phyloP scores from a whole-genome alignment of 2,329 filamentous ascomycete species.

The Fusarium graminum region DNA sequence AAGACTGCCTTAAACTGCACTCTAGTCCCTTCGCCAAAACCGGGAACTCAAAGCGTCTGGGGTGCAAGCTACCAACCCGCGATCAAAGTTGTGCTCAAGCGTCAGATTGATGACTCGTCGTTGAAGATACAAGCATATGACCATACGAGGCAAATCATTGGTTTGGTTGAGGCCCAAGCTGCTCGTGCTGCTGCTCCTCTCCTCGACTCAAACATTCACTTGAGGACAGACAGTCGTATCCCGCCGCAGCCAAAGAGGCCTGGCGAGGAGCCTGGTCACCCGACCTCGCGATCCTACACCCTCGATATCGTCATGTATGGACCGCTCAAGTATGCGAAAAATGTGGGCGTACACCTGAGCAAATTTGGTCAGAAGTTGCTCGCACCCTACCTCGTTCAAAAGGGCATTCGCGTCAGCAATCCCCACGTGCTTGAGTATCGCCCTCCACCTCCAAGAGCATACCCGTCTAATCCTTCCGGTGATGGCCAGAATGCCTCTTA shows the following conservation, averaged over 20 bases:
- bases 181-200: slow-evolving; percentile 77
- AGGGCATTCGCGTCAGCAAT: slow-evolving; percentile 79
- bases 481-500: slow-evolving; percentile 47
- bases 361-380: slow-evolving; percentile 76
- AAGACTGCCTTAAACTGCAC: slow-evolving; percentile 76
- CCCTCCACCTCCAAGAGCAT: slow-evolving; percentile 55
- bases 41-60: slow-evolving; percentile 70
- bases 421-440: slow-evolving; percentile 73
- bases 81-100: slow-evolving; percentile 78
- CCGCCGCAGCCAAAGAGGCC: slow-evolving; percentile 72
- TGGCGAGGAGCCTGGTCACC: slow-evolving; percentile 74
- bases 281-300: slow-evolving; percentile 70
- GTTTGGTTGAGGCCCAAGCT: slow-evolving; percentile 76
- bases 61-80: slow-evolving; percentile 74
- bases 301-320: slow-evolving; percentile 86
- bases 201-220: slow-evolving; percentile 73
- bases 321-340: slow-evolving; percentile 72
- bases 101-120: slow-evolving; percentile 66
- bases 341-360: slow-evolving; percentile 75
- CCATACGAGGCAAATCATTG: slow-evolving; percentile 77
- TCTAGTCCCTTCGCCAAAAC: slow-evolving; percentile 76
- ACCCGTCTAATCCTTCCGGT: slow-evolving; percentile 42
- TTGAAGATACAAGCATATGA: slow-evolving; percentile 80
- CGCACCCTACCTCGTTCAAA: slow-evolving; percentile 74
- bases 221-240: slow-evolving; percentile 81